Percentiles rank a stretch among this genome's conserved stretches.
Evolutionary conservation across 2,329 filamentous ascomycete genomes (phyloP).

Genomic region (Penicillium brasilianum): DNA sequence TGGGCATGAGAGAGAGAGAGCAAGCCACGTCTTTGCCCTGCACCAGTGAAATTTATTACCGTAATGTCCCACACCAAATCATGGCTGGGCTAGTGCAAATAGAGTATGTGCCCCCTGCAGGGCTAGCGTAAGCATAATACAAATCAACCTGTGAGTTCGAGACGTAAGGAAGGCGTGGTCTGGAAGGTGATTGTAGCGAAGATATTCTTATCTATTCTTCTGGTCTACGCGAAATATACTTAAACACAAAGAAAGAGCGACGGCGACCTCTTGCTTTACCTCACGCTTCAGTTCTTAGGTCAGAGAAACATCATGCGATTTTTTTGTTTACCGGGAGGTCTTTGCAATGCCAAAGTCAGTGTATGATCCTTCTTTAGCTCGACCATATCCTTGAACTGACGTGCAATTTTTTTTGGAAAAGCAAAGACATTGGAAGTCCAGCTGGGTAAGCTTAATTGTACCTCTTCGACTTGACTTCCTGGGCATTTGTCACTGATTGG

Average conservation of each 20-base stretch:
- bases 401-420: neutral
- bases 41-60: neutral
- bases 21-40: neutral
- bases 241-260: neutral
- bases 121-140: neutral
- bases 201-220: neutral
- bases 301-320: slow-evolving; percentile 26
- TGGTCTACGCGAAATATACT: neutral
- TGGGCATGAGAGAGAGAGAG: neutral
- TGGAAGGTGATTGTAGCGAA: neutral
- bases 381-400: neutral
- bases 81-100: neutral
- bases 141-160: neutral
- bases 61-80: neutral
- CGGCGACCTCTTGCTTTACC: too few relatives aligned
- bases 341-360: slow-evolving; percentile 29
- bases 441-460: slow-evolving; percentile 18
- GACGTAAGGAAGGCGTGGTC: slow-evolving; percentile 1
- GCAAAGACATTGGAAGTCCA: slow-evolving; percentile 22
- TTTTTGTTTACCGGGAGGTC: slow-evolving; percentile 29
- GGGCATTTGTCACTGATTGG: neutral
- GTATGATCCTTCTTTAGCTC: neutral
- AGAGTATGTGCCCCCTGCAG: slow-evolving; percentile 7
- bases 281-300: neutral
- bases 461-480: neutral